Percentiles rank a stretch among this genome's conserved stretches.
Evolutionary conservation across 2,329 filamentous ascomycete genomes (phyloP).

Genomic region (Aspergillus sp.): DNA sequence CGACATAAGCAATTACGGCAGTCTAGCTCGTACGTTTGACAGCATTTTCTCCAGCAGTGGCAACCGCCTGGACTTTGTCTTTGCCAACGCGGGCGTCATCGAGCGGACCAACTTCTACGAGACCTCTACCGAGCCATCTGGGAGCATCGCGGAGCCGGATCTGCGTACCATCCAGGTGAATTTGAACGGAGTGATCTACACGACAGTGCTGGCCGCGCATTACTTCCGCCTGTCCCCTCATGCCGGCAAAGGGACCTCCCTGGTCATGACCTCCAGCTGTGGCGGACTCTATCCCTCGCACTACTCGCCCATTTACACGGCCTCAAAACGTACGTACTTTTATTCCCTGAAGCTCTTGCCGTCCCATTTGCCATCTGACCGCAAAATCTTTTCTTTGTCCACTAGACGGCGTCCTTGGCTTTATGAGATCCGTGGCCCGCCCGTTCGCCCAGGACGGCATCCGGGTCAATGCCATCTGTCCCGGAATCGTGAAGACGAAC

Average conservation of each 20-base stretch:
- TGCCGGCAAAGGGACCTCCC: not conserved
- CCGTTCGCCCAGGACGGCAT: not conserved
- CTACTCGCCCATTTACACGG: not conserved
- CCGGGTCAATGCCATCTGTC: not conserved
- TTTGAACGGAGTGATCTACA: slow-evolving; percentile 43
- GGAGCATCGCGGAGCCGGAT: not conserved
- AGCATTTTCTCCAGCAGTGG: slow-evolving; percentile 34
- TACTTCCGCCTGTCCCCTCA: slow-evolving; percentile 36
- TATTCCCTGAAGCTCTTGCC: not conserved
- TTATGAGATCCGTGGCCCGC: not conserved
- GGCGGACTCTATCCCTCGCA: not conserved
- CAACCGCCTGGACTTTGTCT: slow-evolving; percentile 48
- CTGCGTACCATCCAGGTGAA: slow-evolving; percentile 36
- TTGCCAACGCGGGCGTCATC: slow-evolving; percentile 51
- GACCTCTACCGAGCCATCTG: not conserved
- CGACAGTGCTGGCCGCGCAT: slow-evolving; percentile 41
- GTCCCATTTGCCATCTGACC: not conserved
- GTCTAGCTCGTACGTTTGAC: slow-evolving; percentile 37
- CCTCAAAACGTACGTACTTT: not conserved
- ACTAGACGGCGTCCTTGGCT: not conserved
- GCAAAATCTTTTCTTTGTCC: not conserved
- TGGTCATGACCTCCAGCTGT: not conserved
- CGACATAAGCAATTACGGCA: slow-evolving; percentile 24
- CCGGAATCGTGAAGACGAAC: not conserved
- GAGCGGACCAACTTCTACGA: slow-evolving; percentile 24